Conservation (phyloP, 495 filamentous ascomycete genomes). For the Lophiostoma macrostomum region DNA sequence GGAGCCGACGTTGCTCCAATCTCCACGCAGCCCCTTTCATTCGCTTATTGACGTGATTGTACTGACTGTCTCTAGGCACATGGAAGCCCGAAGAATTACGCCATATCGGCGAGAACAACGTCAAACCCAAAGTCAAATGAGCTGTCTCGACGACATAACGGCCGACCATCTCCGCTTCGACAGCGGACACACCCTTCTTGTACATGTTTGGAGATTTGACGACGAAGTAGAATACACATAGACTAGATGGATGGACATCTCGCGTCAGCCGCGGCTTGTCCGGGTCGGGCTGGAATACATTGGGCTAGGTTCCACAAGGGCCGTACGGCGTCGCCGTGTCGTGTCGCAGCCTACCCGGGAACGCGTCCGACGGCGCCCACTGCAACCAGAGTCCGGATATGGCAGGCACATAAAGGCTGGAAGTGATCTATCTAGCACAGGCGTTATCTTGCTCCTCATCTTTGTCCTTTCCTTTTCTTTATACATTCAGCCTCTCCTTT, state of each 20-base stretch:
- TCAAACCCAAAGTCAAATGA: conserved; percentile 15
- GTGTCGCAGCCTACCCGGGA: no score
- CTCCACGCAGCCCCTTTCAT: no score
- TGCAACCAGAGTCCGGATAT: no score
- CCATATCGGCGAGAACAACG: conserved; percentile 44
- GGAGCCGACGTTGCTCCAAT: conserved; percentile 5
- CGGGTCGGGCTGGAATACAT: no score
- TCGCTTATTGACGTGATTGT: no score
- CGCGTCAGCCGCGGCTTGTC: no score
- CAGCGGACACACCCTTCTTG: conserved; percentile 3
- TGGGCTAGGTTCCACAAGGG: no score
- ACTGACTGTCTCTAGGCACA: conserved; percentile 52
- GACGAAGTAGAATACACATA: background rate
- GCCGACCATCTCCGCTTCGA: background rate
- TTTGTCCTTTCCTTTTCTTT: background rate
- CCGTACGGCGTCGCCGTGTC: no score
- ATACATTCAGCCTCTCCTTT: background rate
- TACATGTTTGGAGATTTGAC: conserved; percentile 12
- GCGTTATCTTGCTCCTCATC: no score
- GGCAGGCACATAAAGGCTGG: conserved; percentile 1
- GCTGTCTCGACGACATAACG: background rate
- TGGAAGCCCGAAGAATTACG: conserved; percentile 74
- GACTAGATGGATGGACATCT: conserved; percentile 2
- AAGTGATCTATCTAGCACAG: background rate
- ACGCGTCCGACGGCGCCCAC: no score